Conservation (phyloP, 2,329 filamentous ascomycete species). For the Aspergillus sp. region DNA sequence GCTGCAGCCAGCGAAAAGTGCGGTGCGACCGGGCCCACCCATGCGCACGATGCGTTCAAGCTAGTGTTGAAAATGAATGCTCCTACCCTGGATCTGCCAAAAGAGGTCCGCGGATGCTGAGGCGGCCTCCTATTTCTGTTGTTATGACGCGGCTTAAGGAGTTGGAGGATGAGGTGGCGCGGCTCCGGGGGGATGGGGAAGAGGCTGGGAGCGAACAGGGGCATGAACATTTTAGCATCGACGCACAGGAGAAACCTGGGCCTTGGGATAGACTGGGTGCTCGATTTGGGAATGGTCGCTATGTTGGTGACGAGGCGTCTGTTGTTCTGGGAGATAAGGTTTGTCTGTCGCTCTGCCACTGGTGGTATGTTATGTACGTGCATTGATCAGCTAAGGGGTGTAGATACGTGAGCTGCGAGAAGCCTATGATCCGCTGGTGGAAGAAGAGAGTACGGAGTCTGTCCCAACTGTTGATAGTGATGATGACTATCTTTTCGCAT, state of each 20-base stretch:
- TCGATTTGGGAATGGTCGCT: slow-evolving; percentile 14
- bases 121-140: slow-evolving; percentile 20
- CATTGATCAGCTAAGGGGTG: background rate
- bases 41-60: slow-evolving; percentile 22
- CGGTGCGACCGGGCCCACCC: slow-evolving; percentile 33
- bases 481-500: too few relatives aligned
- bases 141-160: slow-evolving; percentile 16
- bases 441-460: background rate
- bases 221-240: background rate
- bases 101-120: slow-evolving; percentile 19
- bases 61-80: slow-evolving; percentile 11
- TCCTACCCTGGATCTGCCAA: slow-evolving; percentile 15
- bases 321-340: slow-evolving; percentile 19
- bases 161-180: slow-evolving; percentile 20
- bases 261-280: background rate
- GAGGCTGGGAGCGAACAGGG: too few relatives aligned
- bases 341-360: background rate
- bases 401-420: background rate
- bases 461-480: background rate
- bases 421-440: background rate
- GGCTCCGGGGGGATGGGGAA: slow-evolving; percentile 10
- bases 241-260: background rate
- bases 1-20: slow-evolving; percentile 33
- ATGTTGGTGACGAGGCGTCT: slow-evolving; percentile 19
- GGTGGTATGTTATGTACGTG: background rate